Percentiles rank a stretch among this genome's conserved stretches.
Evolutionary conservation across 768 basidiomycete genomes (phyloP).

Genomic region (Termitomyces sp.): DNA sequence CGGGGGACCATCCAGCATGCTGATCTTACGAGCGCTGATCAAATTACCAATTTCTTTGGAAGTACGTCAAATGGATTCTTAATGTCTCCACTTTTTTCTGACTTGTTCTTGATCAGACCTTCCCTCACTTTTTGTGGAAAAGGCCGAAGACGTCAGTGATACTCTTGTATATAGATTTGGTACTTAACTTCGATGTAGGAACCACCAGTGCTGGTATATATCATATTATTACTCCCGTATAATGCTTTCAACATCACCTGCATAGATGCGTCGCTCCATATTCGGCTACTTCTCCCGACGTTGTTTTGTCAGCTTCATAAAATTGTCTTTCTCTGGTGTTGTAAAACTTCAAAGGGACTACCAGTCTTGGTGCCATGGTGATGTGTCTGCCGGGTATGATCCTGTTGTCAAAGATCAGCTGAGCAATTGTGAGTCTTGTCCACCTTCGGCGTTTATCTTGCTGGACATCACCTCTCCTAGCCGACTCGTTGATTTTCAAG

Average conservation of each 20-base stretch:
- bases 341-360: constrained; percentile 67
- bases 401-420: constrained; percentile 51
- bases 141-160: constrained; percentile 48
- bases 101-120: constrained; percentile 37
- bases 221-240: constrained; percentile 6
- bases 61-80: constrained; percentile 27
- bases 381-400: constrained; percentile 47
- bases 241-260: background rate
- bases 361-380: constrained; percentile 57
- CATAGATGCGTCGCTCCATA: constrained; percentile 68
- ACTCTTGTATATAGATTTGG: background rate
- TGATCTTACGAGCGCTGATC: constrained; percentile 53
- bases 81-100: constrained; percentile 14
- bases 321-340: constrained; percentile 75
- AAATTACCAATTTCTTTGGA: constrained; percentile 62
- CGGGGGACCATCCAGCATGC: constrained; percentile 34
- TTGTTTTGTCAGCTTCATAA: constrained; percentile 71
- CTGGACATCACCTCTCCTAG: constrained; percentile 19
- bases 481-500: constrained; percentile 56
- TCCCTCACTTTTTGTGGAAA: constrained; percentile 58
- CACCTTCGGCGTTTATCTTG: background rate
- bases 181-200: constrained; percentile 22
- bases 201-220: constrained; percentile 31
- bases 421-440: constrained; percentile 36
- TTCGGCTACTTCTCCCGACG: constrained; percentile 83